Base-by-base conservation (phyloP, 2,329 filamentous ascomycete species). In the Westerdykella ornata region DNA sequence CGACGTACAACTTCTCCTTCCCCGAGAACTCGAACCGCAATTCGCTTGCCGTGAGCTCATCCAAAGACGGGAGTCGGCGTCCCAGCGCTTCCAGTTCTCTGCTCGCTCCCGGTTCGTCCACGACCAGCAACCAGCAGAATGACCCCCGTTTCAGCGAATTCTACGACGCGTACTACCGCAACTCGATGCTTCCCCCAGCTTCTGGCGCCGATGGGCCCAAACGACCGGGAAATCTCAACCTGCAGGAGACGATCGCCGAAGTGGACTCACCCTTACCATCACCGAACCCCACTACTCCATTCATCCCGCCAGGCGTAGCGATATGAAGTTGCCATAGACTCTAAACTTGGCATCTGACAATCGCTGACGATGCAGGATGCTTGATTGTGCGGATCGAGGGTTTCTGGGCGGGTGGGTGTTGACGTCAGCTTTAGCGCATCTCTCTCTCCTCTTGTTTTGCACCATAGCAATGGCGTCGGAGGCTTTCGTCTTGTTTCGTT, bases 111-210 rank as follows among this genome's bases (percentile, higher is more conserved):
- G 34, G 40, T 11, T 45, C 46, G 5, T 35, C 45, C 4, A 39
- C 48, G 6, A 42, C 37, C 16, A 42, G 28, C 33, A 38, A 36
- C 14, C 22, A 36, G n/a, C 26, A 38, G 5, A 48, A 49, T n/a
- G 55, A 59, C 30, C 39, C 53, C 2, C 56, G 60, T 14, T 50
- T 66, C 35, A 65, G 62, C 49, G 64, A 67, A n/a, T 64, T 67
- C 47, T 66, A 63, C 53, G 63, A 66, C 16, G 58, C 62, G 0
- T 67, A 67, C 48, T 67, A 64, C 46, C 58, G 62, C 15, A 49
- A 59, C 15, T 63, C 61, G 17, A 51, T 55, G 20, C 12, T 37
- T 19, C 30, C 30, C 7, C 17, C 40, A 14, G 37, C 45, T 14
- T 38, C 42, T 17, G 43, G 35, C 16, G 28, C 19, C 4, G 50